These are phyloP conservation scores for Leishmania guyanensis DNA, from an alignment of 208 protist genomes.

Conservation along the genomic window DNA sequence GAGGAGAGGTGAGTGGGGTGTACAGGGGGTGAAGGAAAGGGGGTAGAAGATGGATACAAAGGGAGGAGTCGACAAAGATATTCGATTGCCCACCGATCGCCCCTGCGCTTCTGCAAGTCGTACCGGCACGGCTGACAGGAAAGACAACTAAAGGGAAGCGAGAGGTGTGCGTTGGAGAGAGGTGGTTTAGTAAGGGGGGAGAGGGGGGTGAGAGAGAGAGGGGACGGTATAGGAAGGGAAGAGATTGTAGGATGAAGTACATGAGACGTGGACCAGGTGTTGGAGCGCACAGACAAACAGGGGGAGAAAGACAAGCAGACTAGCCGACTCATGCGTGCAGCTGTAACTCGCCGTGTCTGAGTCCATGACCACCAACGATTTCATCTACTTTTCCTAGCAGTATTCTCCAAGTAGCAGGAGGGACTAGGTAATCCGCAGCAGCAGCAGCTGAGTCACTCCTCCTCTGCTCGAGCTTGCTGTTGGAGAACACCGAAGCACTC, in stretches of 20 bases:
- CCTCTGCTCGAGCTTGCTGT: not conserved
- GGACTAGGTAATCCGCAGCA: not conserved
- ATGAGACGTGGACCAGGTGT: not conserved
- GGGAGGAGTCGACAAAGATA: not conserved
- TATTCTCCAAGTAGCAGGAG: not conserved
- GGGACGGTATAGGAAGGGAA: not conserved
- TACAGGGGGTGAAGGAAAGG: slow-evolving; percentile 8
- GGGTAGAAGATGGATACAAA: not conserved
- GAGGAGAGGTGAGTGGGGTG: no score
- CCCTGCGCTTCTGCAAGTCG: not conserved
- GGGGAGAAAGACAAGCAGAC: not conserved
- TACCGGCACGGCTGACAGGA: not conserved
- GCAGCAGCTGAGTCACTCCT: no score
- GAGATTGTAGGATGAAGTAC: not conserved
- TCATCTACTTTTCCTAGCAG: not conserved
- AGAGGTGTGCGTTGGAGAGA: not conserved
- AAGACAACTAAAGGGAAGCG: not conserved
- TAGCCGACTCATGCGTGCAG: not conserved
- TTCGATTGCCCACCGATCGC: not conserved
- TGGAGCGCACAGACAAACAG: not conserved
- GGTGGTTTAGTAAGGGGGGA: not conserved
- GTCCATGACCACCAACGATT: not conserved
- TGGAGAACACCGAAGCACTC: not conserved
- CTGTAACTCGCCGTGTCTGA: not conserved
- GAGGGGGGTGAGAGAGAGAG: not conserved